Conservation (phyloP, 208 protist species). For the Acanthamoeba polyphaga region DNA sequence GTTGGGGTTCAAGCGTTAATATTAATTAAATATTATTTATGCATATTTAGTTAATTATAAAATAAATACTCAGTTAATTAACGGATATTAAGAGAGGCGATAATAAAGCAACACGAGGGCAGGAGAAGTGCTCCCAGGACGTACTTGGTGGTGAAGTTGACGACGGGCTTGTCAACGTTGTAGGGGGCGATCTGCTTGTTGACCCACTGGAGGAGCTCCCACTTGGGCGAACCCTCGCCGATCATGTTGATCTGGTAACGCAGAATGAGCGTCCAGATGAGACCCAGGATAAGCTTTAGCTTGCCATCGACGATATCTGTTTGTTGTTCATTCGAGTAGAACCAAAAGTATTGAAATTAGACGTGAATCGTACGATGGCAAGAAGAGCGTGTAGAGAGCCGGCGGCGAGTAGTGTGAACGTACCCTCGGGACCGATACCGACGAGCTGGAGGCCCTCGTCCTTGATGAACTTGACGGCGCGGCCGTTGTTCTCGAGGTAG, state of each 20-base stretch:
- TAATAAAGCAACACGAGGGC: too few species aligned
- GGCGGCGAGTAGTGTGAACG: not conserved
- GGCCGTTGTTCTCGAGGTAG: slow-evolving; percentile 81
- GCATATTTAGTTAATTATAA: too few species aligned
- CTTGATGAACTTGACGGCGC: slow-evolving; percentile 84
- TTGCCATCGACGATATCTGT: slow-evolving; percentile 85
- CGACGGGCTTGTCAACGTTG: slow-evolving; percentile 74
- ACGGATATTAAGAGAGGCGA: not conserved
- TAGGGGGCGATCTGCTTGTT: slow-evolving; percentile 74
- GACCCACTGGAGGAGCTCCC: slow-evolving; percentile 78
- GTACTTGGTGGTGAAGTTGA: slow-evolving; percentile 77
- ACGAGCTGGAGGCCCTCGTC: slow-evolving; percentile 86
- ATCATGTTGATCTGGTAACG: slow-evolving; percentile 82
- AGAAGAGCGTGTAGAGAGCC: too few species aligned
- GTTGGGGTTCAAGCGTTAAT: not conserved
- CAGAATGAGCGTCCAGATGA: slow-evolving; percentile 88
- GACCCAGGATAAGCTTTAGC: slow-evolving; percentile 86
- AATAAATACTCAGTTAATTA: not conserved
- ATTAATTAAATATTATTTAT: too few species aligned
- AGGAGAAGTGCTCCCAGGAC: not conserved
- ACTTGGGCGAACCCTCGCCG: slow-evolving; percentile 79
- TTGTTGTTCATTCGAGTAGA: not conserved
- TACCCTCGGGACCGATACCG: slow-evolving; percentile 84
- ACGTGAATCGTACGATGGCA: not conserved
- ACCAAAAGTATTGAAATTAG: not conserved